phyloP scores from a whole-genome alignment of 768 basidiomycete genomes.

The Panellus pusillus region DNA sequence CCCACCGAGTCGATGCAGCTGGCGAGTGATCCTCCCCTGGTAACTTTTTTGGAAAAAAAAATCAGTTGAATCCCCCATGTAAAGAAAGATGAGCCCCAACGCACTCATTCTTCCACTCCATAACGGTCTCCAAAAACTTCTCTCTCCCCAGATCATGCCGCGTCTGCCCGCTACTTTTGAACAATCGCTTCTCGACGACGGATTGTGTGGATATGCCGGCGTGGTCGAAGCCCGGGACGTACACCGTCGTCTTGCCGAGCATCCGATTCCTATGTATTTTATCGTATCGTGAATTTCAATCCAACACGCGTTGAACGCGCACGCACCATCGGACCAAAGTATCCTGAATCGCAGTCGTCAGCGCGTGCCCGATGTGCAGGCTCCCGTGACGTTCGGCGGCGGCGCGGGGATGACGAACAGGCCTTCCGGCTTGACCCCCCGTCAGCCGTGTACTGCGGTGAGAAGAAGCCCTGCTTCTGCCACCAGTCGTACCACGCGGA shows the following conservation, averaged over 20 bases:
- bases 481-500: slow-evolving; percentile 99
- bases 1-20: slow-evolving; percentile 84
- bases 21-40: slow-evolving; percentile 88
- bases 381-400: slow-evolving; percentile 95
- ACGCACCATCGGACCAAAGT: slow-evolving; percentile 78
- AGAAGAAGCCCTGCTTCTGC: slow-evolving; percentile 87
- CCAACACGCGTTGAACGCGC: neutral
- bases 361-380: slow-evolving; percentile 92
- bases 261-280: slow-evolving; percentile 78
- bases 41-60: slow-evolving; percentile 53
- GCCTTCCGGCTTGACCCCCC: slow-evolving; percentile 62
- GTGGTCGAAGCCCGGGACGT: slow-evolving; percentile 95
- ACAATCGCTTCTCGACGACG: slow-evolving; percentile 91
- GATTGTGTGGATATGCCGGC: slow-evolving; percentile 98
- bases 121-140: slow-evolving; percentile 84
- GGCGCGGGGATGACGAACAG: slow-evolving; percentile 86
- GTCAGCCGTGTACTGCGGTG: slow-evolving; percentile 61
- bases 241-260: slow-evolving; percentile 88
- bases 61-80: neutral
- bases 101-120: slow-evolving; percentile 97
- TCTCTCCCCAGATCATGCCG: slow-evolving; percentile 96
- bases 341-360: slow-evolving; percentile 92
- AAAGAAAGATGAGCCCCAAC: slow-evolving; percentile 29
- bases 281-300: neutral
- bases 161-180: slow-evolving; percentile 78